A percentile compares a stretch with the other conserved stretches of the same genome.
phyloP scores from a whole-genome alignment of 2,329 filamentous ascomycete genomes.

The Polytolypa hystricis region DNA sequence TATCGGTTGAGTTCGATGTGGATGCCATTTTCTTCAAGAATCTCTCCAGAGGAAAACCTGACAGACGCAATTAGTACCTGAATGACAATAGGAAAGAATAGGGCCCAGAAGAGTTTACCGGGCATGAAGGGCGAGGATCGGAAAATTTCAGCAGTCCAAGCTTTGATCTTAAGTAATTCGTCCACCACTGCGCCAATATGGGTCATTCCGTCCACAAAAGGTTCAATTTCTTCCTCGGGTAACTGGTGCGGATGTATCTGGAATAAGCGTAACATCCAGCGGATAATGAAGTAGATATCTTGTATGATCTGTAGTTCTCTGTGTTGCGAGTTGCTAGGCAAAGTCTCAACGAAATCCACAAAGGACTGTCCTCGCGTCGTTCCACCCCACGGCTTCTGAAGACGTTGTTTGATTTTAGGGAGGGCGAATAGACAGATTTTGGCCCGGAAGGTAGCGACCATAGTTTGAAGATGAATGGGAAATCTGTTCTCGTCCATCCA shows the following conservation, averaged over 20 bases:
- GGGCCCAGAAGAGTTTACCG: neutral
- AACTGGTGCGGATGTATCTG: neutral
- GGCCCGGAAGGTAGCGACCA: neutral
- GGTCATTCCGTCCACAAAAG: neutral
- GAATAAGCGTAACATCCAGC: neutral
- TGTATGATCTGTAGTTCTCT: constrained; percentile 1
- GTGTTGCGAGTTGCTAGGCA: neutral
- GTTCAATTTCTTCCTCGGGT: neutral
- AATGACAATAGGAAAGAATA: too few relatives aligned
- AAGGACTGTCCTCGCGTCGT: neutral
- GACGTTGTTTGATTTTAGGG: neutral
- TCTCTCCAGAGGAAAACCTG: neutral
- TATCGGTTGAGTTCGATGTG: neutral
- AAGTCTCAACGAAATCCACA: neutral
- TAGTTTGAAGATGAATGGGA: neutral
- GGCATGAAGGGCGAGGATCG: neutral
- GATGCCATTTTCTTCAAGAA: neutral
- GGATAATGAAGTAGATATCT: neutral
- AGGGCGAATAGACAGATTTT: neutral
- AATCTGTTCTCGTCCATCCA: neutral
- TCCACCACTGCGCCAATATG: neutral
- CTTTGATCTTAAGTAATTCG: neutral
- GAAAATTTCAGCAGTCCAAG: neutral
- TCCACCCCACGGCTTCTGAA: neutral
- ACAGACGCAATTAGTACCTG: neutral